Base-by-base conservation (phyloP, 1,284 basidiomycete genomes). In the Schizophyllum commune region DNA sequence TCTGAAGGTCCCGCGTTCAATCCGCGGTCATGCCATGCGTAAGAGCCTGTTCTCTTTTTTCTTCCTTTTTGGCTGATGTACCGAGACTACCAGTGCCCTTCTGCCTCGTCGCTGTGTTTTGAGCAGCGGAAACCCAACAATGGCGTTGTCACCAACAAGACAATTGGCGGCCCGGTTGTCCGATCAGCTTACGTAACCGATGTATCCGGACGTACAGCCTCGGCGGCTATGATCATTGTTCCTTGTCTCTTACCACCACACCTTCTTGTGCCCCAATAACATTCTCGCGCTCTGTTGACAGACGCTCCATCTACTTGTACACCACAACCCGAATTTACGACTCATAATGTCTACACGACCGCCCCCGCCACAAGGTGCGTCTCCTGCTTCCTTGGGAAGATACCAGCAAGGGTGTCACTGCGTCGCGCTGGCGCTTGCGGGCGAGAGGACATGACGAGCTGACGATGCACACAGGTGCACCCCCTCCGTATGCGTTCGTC, bases 401-500 rank as follows among this genome's bases (percentile, higher is more conserved):
- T 52, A 52, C 3, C 51, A 17, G 51, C 51, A 17, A 17, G 15
- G 15, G 15, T 17, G 20, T 20, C 20, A 20, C 51, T 4, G 7
- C 20, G 5, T 52, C 5, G 27, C 19, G 20, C 11, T 19, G 19
- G 5, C 27, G 9, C 20, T 13, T 11, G 4, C 3, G 13, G 53
- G 20, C 5, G 3, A 11, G 13, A 11, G 19, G 20, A 11, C n/a
- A 21, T 55, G 11, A 6, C 4, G 15, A 55, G 20, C 19, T 13
- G 19, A 11, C 53, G 19, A 21, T 53, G 19, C 11, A 20, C 52
- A 34, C 62, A 85, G 84, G 77, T 17, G 69, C 79, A 39, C 83
- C 83, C 8, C 83, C 84, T 7, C 73, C 83, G 2, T 88, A 86
- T 71, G 76, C 80, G 17, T 81, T 84, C 68, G 78, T 85, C n/a